Evolutionary conservation across 768 basidiomycete species (phyloP).

Genomic region (Auriscalpium vulgare): DNA sequence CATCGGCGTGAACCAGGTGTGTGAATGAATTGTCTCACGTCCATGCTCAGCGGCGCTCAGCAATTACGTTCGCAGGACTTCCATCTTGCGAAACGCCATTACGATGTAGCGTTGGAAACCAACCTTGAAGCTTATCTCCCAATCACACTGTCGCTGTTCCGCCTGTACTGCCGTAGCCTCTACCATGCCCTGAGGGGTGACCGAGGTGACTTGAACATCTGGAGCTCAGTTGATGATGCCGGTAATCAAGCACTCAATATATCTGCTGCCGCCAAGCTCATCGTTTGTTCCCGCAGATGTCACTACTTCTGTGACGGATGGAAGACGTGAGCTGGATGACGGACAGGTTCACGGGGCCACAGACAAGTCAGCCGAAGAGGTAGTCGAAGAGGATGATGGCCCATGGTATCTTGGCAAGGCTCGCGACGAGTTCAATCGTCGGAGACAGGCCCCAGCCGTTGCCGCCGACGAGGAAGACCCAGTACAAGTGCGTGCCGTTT

Average conservation of each 20-base stretch:
- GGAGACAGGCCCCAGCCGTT: constrained; percentile 35
- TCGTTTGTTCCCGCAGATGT: too few species aligned
- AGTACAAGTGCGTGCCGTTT: constrained; percentile 41
- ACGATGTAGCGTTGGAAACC: constrained; percentile 83
- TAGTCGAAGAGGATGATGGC: constrained; percentile 43
- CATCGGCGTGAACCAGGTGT: constrained; percentile 78
- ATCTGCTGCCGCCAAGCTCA: not conserved
- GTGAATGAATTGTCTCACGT: constrained; percentile 5
- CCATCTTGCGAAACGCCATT: constrained; percentile 93
- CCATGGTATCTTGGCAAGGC: constrained; percentile 83
- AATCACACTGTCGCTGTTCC: constrained; percentile 71
- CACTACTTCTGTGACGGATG: not conserved
- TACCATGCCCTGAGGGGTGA: constrained; percentile 67
- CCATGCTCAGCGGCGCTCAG: not conserved
- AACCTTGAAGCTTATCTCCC: constrained; percentile 88
- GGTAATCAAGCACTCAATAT: constrained; percentile 19
- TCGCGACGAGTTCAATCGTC: constrained; percentile 64
- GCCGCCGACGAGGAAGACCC: constrained; percentile 60
- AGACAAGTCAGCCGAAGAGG: constrained; percentile 8
- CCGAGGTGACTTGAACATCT: constrained; percentile 56
- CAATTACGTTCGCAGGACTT: constrained; percentile 56
- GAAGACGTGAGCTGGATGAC: constrained; percentile 12
- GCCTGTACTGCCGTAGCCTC: constrained; percentile 74
- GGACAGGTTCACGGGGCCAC: not conserved
- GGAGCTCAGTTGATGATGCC: constrained; percentile 49